These are phyloP conservation scores for Sapria himalayana DNA, from an alignment of 345 rosid genomes.

Conservation along the genomic window DNA sequence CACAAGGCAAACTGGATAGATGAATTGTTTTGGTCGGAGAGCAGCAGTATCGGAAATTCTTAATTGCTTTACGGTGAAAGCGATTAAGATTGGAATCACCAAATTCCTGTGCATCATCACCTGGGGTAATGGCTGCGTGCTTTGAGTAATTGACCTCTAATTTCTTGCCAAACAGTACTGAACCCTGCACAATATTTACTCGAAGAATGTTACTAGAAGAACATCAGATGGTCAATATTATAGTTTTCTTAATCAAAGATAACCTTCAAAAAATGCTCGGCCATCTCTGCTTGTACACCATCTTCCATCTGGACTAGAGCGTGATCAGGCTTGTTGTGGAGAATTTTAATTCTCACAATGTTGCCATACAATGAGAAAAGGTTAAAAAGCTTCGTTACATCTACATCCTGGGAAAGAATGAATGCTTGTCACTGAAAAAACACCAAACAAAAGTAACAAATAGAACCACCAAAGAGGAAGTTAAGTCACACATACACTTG, in stretches of 20 bases:
- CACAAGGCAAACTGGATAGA: constrained; percentile 79
- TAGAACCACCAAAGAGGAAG: constrained; percentile 1
- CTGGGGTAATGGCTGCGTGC: constrained; percentile 76
- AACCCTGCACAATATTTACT: constrained; percentile 34
- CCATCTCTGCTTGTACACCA: constrained; percentile 93
- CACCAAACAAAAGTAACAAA: constrained; percentile 1
- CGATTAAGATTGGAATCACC: constrained; percentile 74
- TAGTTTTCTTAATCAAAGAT: too few relatives aligned
- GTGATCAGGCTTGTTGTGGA: constrained; percentile 91
- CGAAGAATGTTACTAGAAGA: too few relatives aligned
- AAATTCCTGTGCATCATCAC: constrained; percentile 69
- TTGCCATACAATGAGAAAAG: constrained; percentile 90
- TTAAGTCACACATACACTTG: constrained; percentile 40
- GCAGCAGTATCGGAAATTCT: constrained; percentile 94
- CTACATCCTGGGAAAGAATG: constrained; percentile 38
- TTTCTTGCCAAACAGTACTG: constrained; percentile 72
- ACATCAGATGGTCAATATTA: too few relatives aligned
- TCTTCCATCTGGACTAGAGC: constrained; percentile 98
- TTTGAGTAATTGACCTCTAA: constrained; percentile 90
- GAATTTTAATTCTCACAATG: constrained; percentile 79
- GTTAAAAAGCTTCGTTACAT: constrained; percentile 90
- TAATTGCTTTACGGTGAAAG: constrained; percentile 87
- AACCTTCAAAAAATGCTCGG: constrained; percentile 92
- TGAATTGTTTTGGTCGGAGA: constrained; percentile 95
- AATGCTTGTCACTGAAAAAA: constrained; percentile 7